Base-by-base conservation (phyloP, 768 basidiomycete genomes). In the Kockovaella imperatae region DNA sequence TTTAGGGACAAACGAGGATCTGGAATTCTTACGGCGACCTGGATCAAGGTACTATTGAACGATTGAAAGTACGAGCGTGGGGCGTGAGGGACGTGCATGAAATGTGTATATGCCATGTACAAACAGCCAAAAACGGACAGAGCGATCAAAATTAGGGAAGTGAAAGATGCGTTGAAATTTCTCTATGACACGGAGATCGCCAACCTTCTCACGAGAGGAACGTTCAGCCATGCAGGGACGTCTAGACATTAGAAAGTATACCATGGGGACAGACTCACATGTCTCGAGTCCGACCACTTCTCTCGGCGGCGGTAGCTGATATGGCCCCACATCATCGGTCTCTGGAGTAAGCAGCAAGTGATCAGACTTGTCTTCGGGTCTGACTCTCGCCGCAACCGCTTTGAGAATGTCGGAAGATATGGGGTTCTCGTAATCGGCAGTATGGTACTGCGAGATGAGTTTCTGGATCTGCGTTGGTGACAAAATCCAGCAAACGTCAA, bases 391-490 rank as follows among this genome's bases (percentile, higher is more conserved):
- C 34, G 93, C 90, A 44, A 99, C 95, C 18, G 96, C 89, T 43
- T 89, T 84, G 31, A 99, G 77, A 53, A 99, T 97, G 74, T 97
- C 93, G 20, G 89, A 87, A 1, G 91, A 89, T 63, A 97, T 96
- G 7, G 93, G 95, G 59, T 87, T 90, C 87, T 99, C 95, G 70
- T 97, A 99, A 74, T 97, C 95, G 38, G 93, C 95, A 53, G 93
- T 91, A 67, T 95, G 96, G 74, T 97, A 96, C 71, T 93, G 93
- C 50, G 87, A 88, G 72, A 95, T 96, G 82, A 99, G 90, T 69
- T 95, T 84, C 75, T 97, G 95, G 57, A 99, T 97, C 72, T 99
- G 95, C 73, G 91, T 91, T 1, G 95, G 95, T 55, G 89, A 96
- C 36, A 99, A 77, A 85, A 97, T 97, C 93, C 95, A 97, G 77